Percentiles rank a stretch among this genome's conserved stretches.
Evolutionary conservation across 306 rosid species (phyloP).

Genomic region (Betula pendula): DNA sequence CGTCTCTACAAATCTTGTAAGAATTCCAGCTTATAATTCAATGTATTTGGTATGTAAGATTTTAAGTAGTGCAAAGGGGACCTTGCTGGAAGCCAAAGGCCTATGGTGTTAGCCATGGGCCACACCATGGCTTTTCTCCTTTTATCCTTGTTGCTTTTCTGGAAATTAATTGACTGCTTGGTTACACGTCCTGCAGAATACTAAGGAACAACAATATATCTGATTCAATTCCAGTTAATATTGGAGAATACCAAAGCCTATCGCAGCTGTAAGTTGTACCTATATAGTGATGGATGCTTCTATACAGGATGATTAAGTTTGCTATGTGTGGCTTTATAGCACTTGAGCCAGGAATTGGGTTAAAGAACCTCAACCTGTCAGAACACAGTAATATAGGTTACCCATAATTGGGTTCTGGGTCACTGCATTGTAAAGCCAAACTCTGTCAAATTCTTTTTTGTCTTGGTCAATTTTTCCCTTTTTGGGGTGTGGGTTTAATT

Average conservation of each 20-base stretch:
- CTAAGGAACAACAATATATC: conserved; percentile 71
- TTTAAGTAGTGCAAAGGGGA: background rate
- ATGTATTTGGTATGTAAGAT: background rate
- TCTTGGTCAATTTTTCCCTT: background rate
- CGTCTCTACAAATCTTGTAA: conserved; percentile 62
- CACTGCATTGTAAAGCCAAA: background rate
- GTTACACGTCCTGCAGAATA: conserved; percentile 51
- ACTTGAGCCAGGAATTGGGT: background rate
- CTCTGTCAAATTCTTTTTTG: background rate
- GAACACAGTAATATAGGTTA: background rate
- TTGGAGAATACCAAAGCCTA: conserved; percentile 55
- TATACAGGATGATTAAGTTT: background rate
- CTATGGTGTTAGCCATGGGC: background rate
- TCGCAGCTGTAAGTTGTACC: conserved; percentile 51
- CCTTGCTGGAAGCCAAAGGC: background rate
- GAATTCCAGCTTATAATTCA: conserved; percentile 17
- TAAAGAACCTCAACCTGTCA: background rate
- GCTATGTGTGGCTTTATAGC: background rate
- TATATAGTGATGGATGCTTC: conserved; percentile 14
- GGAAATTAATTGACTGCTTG: conserved; percentile 19
- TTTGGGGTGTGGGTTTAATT: background rate
- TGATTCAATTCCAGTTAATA: conserved; percentile 60
- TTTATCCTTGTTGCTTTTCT: conserved; percentile 6
- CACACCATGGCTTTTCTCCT: background rate
- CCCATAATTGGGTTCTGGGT: background rate